Percentiles rank a stretch among this genome's conserved stretches.
Evolutionary conservation across 2,329 filamentous ascomycete species (phyloP).

Genomic region (Verticillium alfalfae): DNA sequence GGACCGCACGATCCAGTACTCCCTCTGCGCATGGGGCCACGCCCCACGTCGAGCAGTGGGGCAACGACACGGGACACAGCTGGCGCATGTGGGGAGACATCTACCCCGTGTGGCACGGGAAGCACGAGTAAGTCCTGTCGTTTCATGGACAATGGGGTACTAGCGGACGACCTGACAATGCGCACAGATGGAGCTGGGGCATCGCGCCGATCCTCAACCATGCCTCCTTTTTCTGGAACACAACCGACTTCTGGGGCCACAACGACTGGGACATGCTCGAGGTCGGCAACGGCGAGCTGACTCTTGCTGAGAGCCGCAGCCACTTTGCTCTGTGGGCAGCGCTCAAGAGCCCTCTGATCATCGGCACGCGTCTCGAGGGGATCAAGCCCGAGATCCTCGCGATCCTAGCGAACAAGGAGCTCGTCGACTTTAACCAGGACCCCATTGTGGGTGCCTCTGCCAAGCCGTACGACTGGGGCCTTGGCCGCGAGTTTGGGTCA

Average conservation of each 20-base stretch:
- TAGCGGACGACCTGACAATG: neutral
- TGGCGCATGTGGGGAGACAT: conserved; percentile 41
- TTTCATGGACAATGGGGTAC: too few species aligned
- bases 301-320: conserved; percentile 35
- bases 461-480: conserved; percentile 40
- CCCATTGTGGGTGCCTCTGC: conserved; percentile 31
- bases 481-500: conserved; percentile 38
- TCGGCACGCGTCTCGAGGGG: conserved; percentile 33
- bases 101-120: conserved; percentile 24
- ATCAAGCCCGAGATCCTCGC: conserved; percentile 27
- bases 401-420: conserved; percentile 34
- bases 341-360: conserved; percentile 44
- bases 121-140: conserved; percentile 5
- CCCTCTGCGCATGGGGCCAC: conserved; percentile 48
- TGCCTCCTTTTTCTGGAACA: conserved; percentile 38
- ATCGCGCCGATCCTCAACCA: conserved; percentile 38
- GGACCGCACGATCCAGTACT: conserved; percentile 41
- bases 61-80: conserved; percentile 38
- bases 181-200: conserved; percentile 12
- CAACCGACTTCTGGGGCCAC: conserved; percentile 41
- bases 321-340: conserved; percentile 48
- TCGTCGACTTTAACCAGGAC: conserved; percentile 41
- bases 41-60: conserved; percentile 46
- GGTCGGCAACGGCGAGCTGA: conserved; percentile 43
- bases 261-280: conserved; percentile 47